These are phyloP conservation scores for Moringa oleifera DNA, from an alignment of 345 rosid species.

Conservation along the genomic window DNA sequence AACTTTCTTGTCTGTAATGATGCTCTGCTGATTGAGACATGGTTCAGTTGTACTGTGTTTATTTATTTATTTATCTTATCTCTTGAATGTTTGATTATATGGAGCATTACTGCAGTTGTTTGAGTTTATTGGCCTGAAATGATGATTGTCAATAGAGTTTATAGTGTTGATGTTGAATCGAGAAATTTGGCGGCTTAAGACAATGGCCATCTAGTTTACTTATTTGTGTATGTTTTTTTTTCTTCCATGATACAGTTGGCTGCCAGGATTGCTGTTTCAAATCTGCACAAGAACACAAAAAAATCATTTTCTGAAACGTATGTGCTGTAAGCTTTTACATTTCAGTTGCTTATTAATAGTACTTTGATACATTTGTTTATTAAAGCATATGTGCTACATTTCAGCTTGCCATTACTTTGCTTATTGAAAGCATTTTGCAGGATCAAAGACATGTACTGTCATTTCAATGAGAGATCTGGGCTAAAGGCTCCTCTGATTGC, in stretches of 20 bases:
- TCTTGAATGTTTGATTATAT: no score
- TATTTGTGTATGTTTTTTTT: no score
- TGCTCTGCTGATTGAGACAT: no score
- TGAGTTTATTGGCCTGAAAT: neutral
- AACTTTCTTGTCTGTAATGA: no score
- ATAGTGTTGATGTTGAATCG: neutral
- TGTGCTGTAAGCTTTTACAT: constrained; percentile 21
- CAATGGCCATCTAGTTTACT: neutral
- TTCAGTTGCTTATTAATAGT: neutral
- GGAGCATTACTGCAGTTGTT: no score
- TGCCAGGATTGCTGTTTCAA: constrained; percentile 94
- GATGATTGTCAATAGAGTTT: neutral
- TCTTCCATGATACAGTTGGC: constrained; percentile 66
- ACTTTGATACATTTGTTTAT: constrained; percentile 5
- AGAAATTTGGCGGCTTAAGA: neutral
- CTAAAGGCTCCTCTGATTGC: constrained; percentile 74
- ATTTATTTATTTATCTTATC: no score
- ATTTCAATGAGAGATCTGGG: constrained; percentile 72
- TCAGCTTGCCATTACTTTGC: no score
- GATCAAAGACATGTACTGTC: constrained; percentile 77
- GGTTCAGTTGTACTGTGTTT: no score
- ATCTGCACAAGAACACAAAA: constrained; percentile 93
- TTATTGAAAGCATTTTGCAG: constrained; percentile 47
- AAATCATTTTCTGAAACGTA: constrained; percentile 96
- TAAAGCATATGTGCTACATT: no score